A percentile compares a stretch with the other conserved stretches of the same genome.
Evolutionary conservation across 2,329 filamentous ascomycete species (phyloP).

Genomic region (Penicillium concentricum): DNA sequence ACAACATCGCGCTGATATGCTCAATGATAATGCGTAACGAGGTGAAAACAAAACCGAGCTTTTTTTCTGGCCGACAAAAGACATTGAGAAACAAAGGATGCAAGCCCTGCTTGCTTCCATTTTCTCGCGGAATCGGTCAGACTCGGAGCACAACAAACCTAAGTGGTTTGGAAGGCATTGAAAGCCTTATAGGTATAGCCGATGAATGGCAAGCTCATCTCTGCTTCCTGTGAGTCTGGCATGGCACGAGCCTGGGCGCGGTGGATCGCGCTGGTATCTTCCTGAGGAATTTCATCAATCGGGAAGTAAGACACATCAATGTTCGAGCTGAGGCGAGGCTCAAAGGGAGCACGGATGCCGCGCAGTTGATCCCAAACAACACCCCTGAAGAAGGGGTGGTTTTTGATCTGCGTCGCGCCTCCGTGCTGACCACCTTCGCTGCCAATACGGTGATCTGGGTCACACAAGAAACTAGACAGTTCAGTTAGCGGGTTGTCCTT

Average conservation of each 20-base stretch:
- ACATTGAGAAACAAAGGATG: constrained; percentile 23
- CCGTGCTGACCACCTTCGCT: constrained; percentile 58
- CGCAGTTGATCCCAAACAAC: constrained; percentile 93
- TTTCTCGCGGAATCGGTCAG: constrained; percentile 3
- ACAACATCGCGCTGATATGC: constrained; percentile 36
- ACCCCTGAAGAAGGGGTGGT: constrained; percentile 92
- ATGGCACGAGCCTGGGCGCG: constrained; percentile 77
- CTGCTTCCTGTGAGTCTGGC: constrained; percentile 75
- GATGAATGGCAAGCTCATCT: constrained; percentile 95
- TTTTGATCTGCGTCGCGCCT: constrained; percentile 89
- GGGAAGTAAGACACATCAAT: constrained; percentile 99
- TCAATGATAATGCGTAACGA: constrained; percentile 30
- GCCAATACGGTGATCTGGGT: constrained; percentile 87
- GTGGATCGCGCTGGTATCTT: constrained; percentile 83
- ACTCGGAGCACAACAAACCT: constrained; percentile 23
- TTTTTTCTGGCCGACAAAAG: constrained; percentile 17
- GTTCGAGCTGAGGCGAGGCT: constrained; percentile 87
- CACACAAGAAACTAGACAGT: constrained; percentile 75
- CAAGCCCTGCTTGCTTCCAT: constrained; percentile 37
- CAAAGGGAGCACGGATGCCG: constrained; percentile 90
- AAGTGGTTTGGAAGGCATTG: constrained; percentile 58
- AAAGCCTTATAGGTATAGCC: constrained; percentile 99
- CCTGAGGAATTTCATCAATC: constrained; percentile 96
- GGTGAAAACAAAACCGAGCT: constrained; percentile 25
- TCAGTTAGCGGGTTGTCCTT: constrained; percentile 25